Conservation (phyloP, 768 basidiomycete genomes). For the Suillus brevipes region DNA sequence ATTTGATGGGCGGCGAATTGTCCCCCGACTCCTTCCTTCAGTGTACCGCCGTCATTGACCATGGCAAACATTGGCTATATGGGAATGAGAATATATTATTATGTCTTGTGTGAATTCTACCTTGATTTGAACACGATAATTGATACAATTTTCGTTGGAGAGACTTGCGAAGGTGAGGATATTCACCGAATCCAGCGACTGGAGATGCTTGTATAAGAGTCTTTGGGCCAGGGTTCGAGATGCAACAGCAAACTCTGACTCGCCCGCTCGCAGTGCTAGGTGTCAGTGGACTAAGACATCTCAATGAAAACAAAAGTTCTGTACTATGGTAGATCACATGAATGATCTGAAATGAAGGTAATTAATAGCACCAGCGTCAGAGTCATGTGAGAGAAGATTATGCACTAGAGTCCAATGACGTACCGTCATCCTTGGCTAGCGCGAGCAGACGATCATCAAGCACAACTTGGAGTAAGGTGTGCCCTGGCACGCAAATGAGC, state of each 20-base stretch:
- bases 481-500: conserved; percentile 39
- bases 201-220: conserved; percentile 52
- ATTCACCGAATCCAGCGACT: conserved; percentile 36
- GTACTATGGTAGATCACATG: conserved; percentile 56
- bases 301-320: conserved; percentile 60
- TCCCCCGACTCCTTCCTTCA: conserved; percentile 10
- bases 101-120: conserved; percentile 24
- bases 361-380: conserved; percentile 17
- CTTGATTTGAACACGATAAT: conserved; percentile 43
- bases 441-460: conserved; percentile 61
- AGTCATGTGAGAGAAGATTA: neutral
- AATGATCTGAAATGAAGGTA: conserved; percentile 61
- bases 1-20: conserved; percentile 28
- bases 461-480: conserved; percentile 59
- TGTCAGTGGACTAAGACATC: conserved; percentile 43
- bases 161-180: conserved; percentile 49
- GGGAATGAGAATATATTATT: neutral
- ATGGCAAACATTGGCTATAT: conserved; percentile 68
- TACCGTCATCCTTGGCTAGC: conserved; percentile 50
- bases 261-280: conserved; percentile 41
- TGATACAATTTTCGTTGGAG: conserved; percentile 48
- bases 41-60: conserved; percentile 51
- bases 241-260: conserved; percentile 35
- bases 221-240: conserved; percentile 54
- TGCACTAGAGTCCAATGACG: conserved; percentile 7